Evolutionary conservation across 2,329 filamentous ascomycete genomes (phyloP).

Genomic region (Chaetomiaceae sp.): DNA sequence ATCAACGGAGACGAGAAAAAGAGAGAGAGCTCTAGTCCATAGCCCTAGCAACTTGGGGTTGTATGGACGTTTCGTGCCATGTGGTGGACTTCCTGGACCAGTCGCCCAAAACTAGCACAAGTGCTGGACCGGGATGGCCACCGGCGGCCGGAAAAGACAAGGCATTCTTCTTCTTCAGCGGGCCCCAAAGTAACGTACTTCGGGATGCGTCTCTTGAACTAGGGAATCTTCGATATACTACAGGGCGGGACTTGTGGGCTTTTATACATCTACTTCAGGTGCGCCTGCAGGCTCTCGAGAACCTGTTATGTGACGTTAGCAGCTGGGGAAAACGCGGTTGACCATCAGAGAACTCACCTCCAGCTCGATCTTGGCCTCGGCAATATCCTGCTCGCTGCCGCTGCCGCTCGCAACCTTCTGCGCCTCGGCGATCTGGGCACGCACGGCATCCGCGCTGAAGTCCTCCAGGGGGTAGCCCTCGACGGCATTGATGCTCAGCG

Average conservation of each 20-base stretch:
- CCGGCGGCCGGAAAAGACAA: not conserved
- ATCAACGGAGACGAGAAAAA: too few relatives aligned
- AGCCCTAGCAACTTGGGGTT: too few relatives aligned
- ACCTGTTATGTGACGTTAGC: constrained; percentile 56
- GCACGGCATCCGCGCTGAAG: constrained; percentile 88
- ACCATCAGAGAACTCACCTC: constrained; percentile 59
- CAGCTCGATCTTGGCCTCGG: constrained; percentile 97
- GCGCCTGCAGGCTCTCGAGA: constrained; percentile 75
- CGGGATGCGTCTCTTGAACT: constrained; percentile 23
- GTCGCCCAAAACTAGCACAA: too few relatives aligned
- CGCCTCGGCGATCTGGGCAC: constrained; percentile 85
- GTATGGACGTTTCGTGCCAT: too few relatives aligned
- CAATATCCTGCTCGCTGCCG: constrained; percentile 95
- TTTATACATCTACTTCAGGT: constrained; percentile 66
- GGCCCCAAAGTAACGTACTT: constrained; percentile 14
- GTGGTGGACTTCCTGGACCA: too few relatives aligned
- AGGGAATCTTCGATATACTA: constrained; percentile 30
- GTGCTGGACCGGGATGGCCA: too few relatives aligned
- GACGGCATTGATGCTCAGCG: constrained; percentile 96
- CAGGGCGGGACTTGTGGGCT: constrained; percentile 32
- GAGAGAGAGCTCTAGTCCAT: too few relatives aligned
- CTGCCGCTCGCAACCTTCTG: constrained; percentile 88
- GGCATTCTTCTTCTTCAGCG: not conserved
- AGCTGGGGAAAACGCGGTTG: not conserved
- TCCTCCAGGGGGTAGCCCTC: constrained; percentile 94